Evolutionary conservation across 2,329 filamentous ascomycete species (phyloP).

Genomic region (Sordariomycetes sp.): DNA sequence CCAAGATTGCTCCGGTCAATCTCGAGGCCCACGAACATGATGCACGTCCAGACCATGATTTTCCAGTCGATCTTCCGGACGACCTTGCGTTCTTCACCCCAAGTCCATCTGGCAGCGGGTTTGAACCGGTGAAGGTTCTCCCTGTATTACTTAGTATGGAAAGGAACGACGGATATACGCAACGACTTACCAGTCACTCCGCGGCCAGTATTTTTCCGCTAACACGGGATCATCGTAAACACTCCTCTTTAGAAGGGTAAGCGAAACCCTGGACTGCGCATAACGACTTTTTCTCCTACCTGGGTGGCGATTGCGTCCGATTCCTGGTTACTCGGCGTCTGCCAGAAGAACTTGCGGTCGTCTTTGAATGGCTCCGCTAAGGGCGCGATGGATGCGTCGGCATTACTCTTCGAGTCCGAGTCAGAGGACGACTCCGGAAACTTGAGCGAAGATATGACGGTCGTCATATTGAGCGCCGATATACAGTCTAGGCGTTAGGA

Average conservation of each 20-base stretch:
- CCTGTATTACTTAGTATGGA: constrained; percentile 8
- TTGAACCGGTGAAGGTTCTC: constrained; percentile 33
- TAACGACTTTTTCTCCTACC: constrained; percentile 6
- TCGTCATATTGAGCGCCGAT: not conserved
- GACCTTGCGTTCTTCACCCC: constrained; percentile 21
- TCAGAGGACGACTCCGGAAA: not conserved
- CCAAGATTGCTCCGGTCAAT: constrained; percentile 31
- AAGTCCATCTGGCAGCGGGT: constrained; percentile 26
- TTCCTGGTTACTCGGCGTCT: constrained; percentile 10
- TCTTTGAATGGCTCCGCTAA: constrained; percentile 15
- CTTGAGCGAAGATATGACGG: constrained; percentile 3
- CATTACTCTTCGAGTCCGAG: not conserved
- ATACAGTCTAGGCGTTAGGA: not conserved
- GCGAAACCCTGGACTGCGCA: not conserved
- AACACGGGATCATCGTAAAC: constrained; percentile 24
- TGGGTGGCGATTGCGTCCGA: constrained; percentile 21
- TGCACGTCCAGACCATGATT: constrained; percentile 31
- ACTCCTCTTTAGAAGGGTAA: constrained; percentile 5
- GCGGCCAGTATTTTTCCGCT: constrained; percentile 19
- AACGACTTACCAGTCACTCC: constrained; percentile 9
- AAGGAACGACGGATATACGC: not conserved
- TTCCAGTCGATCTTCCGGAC: constrained; percentile 24
- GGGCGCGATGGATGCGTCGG: constrained; percentile 8
- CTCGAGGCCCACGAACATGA: constrained; percentile 28
- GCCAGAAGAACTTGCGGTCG: constrained; percentile 18